phyloP scores from a whole-genome alignment of 2,329 filamentous ascomycete species.

The Cordyceps pruinosa region DNA sequence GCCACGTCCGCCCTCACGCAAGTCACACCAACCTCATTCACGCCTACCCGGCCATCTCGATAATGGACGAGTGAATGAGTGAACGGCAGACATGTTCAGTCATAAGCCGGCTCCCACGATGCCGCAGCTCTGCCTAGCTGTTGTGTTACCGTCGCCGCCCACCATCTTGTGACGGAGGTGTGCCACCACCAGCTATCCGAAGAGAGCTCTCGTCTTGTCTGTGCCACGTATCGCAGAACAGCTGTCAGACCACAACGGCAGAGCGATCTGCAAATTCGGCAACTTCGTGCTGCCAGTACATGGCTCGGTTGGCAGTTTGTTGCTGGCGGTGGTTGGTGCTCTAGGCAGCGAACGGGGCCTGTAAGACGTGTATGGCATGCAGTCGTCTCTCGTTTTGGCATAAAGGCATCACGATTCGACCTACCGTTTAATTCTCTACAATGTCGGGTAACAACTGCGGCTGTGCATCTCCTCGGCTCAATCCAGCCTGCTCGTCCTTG shows the following conservation, averaged over 20 bases:
- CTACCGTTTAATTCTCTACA: background rate
- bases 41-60: background rate
- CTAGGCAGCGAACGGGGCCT: background rate
- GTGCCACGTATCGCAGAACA: slow-evolving; percentile 6
- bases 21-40: background rate
- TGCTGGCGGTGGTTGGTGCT: background rate
- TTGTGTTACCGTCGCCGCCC: background rate
- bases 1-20: background rate
- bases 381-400: background rate
- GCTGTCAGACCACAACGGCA: background rate
- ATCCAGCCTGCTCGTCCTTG: background rate
- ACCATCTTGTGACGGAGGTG: background rate
- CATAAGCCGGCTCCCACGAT: background rate
- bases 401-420: background rate
- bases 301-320: slow-evolving; percentile 1
- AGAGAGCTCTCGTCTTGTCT: slow-evolving; percentile 1
- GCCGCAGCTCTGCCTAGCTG: slow-evolving; percentile 2
- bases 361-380: background rate
- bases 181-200: slow-evolving; percentile 2
- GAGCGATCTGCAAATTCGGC: background rate
- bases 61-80: background rate
- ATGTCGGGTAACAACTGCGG: background rate
- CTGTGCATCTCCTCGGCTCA: background rate
- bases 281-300: background rate
- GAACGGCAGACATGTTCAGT: background rate